Evolutionary conservation across 2,329 filamentous ascomycete genomes (phyloP), one percentile per base, ranked within the genome.

Genomic region (Monilinia fructigena): DNA sequence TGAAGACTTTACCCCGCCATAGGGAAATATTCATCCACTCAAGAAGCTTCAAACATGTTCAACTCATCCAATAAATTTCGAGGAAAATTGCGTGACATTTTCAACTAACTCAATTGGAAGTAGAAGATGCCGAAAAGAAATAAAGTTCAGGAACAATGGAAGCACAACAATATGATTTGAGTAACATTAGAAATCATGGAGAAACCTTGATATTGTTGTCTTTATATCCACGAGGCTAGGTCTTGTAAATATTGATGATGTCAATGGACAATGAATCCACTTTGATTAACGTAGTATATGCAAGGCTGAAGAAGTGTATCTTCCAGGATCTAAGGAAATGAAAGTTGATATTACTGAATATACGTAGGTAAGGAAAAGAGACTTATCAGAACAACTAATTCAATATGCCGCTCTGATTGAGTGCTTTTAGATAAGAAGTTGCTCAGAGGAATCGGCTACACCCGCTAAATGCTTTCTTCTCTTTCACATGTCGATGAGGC

Each of bases 181-280:
- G 55, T 45, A 59, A 48, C 26, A 5, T n/a, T 23, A n/a, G 28
- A 28, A 31, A 6, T 42, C 26, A 48, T 23, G 26, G 38, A 14
- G 42, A 10, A 28, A 31, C 20, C 23, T 47, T 47, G 40, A 47
- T 47, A n/a, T 59, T 48, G 20, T n/a, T 50, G 56, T 47, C 56
- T 47, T 31, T 59, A 38, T 28, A 47, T 47, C 56, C 40, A 31
- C 56, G 56, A 60, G 56, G 56, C 56, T 60, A 60, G 56, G 48
- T 23, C 5, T 12, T 23, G 56, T 59, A 28, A 59, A 59, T 16
- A 28, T 47, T n/a, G 18, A 59, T 59, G 40, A 47, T 48, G 26
- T 59, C 14, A 59, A 59, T 59, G 56, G 56, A 47, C 42, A 35
- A 35, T 48, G 56, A 48, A 48, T 35, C 11, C 26, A 59, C 40